A percentile compares a stretch with the other conserved stretches of the same genome.
phyloP scores from a whole-genome alignment of 148 eudicot species.

The Rhododendron mucronatum region DNA sequence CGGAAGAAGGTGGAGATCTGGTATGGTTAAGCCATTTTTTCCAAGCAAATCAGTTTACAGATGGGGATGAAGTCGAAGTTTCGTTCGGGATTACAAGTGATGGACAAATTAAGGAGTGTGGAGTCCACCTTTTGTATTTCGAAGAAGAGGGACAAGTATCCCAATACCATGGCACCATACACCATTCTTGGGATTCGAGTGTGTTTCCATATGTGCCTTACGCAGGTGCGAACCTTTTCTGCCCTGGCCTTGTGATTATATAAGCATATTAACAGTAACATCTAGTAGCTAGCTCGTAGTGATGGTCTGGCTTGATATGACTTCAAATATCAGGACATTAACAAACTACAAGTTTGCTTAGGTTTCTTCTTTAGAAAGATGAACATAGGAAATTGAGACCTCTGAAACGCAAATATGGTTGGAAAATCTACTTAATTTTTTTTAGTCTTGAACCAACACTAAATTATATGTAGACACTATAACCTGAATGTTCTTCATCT shows the following conservation, averaged over 20 bases:
- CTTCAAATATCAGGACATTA: not conserved
- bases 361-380: no score
- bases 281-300: not conserved
- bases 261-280: not conserved
- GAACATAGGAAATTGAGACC: no score
- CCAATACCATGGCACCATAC: no score
- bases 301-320: not conserved
- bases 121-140: not conserved
- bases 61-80: not conserved
- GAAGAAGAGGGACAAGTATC: not conserved
- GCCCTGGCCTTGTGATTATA: not conserved
- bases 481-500: not conserved
- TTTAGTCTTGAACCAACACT: not conserved
- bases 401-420: no score
- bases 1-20: no score
- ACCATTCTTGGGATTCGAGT: no score
- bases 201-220: not conserved
- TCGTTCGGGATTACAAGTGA: not conserved
- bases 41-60: no score
- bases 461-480: not conserved
- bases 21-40: no score
- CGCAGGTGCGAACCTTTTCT: not conserved
- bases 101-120: not conserved
- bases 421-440: no score
- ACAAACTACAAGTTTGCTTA: not conserved